These are phyloP conservation scores for Trapa incisa DNA, from an alignment of 345 rosid species.

Conservation along the genomic window DNA sequence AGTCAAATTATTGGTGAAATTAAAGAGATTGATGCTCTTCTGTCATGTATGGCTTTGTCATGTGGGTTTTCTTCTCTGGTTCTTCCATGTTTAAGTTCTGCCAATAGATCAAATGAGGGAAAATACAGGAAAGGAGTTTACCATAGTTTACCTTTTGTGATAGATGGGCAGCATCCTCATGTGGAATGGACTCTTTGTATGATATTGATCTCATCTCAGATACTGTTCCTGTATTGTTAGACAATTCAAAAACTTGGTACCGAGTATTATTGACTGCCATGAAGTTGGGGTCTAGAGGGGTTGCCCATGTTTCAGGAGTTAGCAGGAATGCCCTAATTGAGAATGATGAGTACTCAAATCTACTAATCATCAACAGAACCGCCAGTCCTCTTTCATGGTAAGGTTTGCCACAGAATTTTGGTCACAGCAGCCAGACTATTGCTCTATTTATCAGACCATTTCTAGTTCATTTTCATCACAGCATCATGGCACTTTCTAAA, in stretches of 20 bases:
- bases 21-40: not conserved
- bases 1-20: not conserved
- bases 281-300: constrained; percentile 69
- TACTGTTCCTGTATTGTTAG: constrained; percentile 76
- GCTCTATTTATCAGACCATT: not conserved
- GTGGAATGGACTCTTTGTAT: constrained; percentile 63
- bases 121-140: not conserved
- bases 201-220: constrained; percentile 80
- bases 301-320: constrained; percentile 59
- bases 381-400: constrained; percentile 92
- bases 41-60: not conserved
- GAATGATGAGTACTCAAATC: constrained; percentile 38
- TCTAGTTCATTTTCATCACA: not conserved
- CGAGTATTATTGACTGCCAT: constrained; percentile 56
- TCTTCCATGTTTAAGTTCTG: not conserved
- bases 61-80: too few relatives aligned
- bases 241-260: constrained; percentile 71
- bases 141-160: constrained; percentile 7
- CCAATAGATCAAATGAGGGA: not conserved
- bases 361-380: constrained; percentile 72
- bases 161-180: constrained; percentile 64
- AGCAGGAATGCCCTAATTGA: constrained; percentile 49
- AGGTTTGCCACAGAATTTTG: constrained; percentile 6
- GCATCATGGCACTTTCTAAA: not conserved
- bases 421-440: not conserved